Evolutionary conservation across 2,329 filamentous ascomycete genomes (phyloP).

Genomic region (Didymella exigua): DNA sequence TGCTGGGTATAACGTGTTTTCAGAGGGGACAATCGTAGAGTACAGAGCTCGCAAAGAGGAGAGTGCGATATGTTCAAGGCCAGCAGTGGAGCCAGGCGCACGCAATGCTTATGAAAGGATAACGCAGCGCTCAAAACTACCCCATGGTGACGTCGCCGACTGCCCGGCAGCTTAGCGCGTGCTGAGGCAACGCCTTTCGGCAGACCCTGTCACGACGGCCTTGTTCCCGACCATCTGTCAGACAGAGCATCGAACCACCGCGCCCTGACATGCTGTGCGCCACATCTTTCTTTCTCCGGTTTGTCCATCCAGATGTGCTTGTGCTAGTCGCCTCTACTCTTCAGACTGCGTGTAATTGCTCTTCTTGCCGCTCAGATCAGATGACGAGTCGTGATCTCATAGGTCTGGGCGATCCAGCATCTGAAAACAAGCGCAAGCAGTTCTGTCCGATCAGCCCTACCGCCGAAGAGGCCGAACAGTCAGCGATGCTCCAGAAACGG

Average conservation of each 20-base stretch:
- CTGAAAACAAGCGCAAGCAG: conserved; percentile 2
- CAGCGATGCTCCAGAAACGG: conserved; percentile 22
- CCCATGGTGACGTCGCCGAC: conserved; percentile 48
- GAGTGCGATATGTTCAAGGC: conserved; percentile 4
- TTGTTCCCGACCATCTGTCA: conserved; percentile 6
- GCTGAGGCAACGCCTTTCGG: conserved; percentile 35
- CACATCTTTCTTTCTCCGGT: conserved; percentile 6
- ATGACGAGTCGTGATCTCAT: conserved; percentile 6
- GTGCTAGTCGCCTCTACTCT: conserved; percentile 7
- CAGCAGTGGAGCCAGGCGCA: conserved; percentile 17
- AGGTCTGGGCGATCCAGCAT: neutral
- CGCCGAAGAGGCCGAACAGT: conserved; percentile 23
- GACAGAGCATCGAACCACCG: conserved; percentile 25
- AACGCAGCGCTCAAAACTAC: conserved; percentile 30
- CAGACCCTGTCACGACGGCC: conserved; percentile 29
- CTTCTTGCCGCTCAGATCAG: neutral
- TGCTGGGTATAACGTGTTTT: neutral
- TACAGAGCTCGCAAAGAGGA: neutral
- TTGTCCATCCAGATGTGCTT: neutral
- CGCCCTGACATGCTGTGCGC: conserved; percentile 21
- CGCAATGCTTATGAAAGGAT: conserved; percentile 37
- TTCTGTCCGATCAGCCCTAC: conserved; percentile 10
- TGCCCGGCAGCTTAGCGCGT: conserved; percentile 25
- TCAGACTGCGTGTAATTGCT: neutral
- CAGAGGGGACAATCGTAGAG: neutral